These are phyloP conservation scores for Solanum hybrid DNA, from an alignment of 305 asterid species.

Conservation along the genomic window DNA sequence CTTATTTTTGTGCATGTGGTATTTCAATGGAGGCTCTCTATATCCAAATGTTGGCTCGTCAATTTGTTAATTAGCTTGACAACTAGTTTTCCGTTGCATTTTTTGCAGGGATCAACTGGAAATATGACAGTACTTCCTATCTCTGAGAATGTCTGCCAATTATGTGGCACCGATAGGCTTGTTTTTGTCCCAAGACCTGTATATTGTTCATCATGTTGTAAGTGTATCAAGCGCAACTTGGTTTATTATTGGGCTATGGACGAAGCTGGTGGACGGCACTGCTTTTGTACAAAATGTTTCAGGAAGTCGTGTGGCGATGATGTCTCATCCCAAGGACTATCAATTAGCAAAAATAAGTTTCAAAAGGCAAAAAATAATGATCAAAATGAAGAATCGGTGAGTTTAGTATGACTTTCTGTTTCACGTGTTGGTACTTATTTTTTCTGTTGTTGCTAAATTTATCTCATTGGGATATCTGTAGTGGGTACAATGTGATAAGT, in stretches of 20 bases:
- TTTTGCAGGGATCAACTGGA: slow-evolving; percentile 16
- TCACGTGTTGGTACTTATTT: slow-evolving; percentile 2
- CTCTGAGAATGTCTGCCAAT: slow-evolving; percentile 44
- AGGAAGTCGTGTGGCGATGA: slow-evolving; percentile 29
- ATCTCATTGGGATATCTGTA: slow-evolving; percentile 23
- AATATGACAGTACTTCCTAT: slow-evolving; percentile 8
- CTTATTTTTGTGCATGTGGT: background rate
- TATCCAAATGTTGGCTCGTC: background rate
- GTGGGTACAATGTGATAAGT: slow-evolving; percentile 83
- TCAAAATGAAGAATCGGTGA: slow-evolving; percentile 46
- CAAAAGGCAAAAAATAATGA: slow-evolving; percentile 33
- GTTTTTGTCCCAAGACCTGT: slow-evolving; percentile 36
- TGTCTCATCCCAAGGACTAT: slow-evolving; percentile 35
- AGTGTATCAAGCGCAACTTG: slow-evolving; percentile 33
- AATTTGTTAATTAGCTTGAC: background rate
- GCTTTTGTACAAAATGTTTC: slow-evolving; percentile 50
- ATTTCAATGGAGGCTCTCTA: background rate
- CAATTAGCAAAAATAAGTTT: slow-evolving; percentile 38
- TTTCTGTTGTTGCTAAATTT: background rate
- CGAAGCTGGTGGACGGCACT: slow-evolving; percentile 21
- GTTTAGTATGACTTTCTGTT: slow-evolving; percentile 19
- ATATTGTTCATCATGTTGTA: slow-evolving; percentile 43
- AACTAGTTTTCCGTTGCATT: slow-evolving; percentile 2
- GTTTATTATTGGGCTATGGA: slow-evolving; percentile 39
- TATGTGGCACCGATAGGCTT: slow-evolving; percentile 39